Conservation (phyloP, 1,284 basidiomycete genomes). For the Marasmius sp. region DNA sequence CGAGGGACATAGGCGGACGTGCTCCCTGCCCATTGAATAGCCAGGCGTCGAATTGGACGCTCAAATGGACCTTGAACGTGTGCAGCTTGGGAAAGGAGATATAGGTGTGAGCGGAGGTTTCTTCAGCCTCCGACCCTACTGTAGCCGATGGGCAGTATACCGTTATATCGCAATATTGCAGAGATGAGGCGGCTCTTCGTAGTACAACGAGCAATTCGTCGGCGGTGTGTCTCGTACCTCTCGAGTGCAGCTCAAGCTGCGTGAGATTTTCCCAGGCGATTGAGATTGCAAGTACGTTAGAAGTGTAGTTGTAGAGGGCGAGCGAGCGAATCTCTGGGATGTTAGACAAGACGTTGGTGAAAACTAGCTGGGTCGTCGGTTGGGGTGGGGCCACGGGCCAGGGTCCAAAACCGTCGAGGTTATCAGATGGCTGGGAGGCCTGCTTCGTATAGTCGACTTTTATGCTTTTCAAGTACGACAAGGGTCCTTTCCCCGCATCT, state of each 20-base stretch:
- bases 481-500: conserved; percentile 1
- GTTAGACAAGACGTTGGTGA: neutral
- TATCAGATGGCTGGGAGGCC: neutral
- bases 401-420: neutral
- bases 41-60: neutral
- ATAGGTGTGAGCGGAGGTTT: neutral
- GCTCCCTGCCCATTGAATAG: neutral
- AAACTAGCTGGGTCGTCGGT: neutral
- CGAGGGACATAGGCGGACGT: neutral
- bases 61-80: neutral
- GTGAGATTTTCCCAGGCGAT: neutral
- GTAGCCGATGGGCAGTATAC: neutral
- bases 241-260: neutral
- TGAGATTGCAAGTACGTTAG: neutral
- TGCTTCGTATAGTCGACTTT: neutral
- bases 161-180: neutral
- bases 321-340: neutral
- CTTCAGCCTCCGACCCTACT: neutral
- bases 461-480: neutral
- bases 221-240: neutral
- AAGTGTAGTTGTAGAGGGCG: neutral
- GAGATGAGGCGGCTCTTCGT: neutral
- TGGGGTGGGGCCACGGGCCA: neutral
- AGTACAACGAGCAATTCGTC: neutral
- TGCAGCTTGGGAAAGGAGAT: neutral